Evolutionary conservation across 345 rosid species (phyloP).

Genomic region (Lumnitzera racemosa): DNA sequence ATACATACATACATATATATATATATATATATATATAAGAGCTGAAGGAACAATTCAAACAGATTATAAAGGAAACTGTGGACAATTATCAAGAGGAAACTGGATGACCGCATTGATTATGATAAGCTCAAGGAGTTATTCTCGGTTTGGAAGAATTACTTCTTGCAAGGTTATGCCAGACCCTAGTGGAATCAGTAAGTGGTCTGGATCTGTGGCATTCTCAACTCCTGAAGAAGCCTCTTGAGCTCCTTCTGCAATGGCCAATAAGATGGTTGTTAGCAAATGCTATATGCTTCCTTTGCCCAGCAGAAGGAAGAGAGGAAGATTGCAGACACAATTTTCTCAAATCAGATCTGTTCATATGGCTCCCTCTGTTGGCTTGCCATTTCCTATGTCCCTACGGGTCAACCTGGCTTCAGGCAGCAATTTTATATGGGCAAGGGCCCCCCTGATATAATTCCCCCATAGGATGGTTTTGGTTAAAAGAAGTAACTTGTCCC

Average conservation of each 20-base stretch:
- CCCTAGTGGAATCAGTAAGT: constrained; percentile 74
- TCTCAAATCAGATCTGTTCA: constrained; percentile 62
- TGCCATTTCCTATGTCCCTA: constrained; percentile 65
- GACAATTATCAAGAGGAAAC: constrained; percentile 84
- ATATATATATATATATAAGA: too few species aligned
- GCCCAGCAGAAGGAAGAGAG: constrained; percentile 78
- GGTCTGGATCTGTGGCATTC: constrained; percentile 94
- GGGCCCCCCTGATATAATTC: constrained; percentile 59
- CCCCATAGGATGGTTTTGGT: constrained; percentile 59
- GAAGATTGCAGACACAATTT: constrained; percentile 55
- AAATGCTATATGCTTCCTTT: constrained; percentile 42
- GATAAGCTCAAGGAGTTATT: constrained; percentile 75
- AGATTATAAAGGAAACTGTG: constrained; percentile 65
- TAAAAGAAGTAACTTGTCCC: constrained; percentile 77
- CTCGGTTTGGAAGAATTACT: constrained; percentile 67
- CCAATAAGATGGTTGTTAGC: constrained; percentile 44
- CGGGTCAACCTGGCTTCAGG: constrained; percentile 57
- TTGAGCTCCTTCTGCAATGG: constrained; percentile 64
- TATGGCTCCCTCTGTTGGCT: constrained; percentile 47
- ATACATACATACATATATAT: too few species aligned
- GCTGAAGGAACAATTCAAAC: constrained; percentile 64
- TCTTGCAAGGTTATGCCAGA: constrained; percentile 97
- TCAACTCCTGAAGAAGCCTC: constrained; percentile 85
- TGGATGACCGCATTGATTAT: constrained; percentile 80
- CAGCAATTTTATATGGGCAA: constrained; percentile 71